phyloP scores from a whole-genome alignment of 2,329 filamentous ascomycete genomes.

The Colletotrichum spaethianum region DNA sequence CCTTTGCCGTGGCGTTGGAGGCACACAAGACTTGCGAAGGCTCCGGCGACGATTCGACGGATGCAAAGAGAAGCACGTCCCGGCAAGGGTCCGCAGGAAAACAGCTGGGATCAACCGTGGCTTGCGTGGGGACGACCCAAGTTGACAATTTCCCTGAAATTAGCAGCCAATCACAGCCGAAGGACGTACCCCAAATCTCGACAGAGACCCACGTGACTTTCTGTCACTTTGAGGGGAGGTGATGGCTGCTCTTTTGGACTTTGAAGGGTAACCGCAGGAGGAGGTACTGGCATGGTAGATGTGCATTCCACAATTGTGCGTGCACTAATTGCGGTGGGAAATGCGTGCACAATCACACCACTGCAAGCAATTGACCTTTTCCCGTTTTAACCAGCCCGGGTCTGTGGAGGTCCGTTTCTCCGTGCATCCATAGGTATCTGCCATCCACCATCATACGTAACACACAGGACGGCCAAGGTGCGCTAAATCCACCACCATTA shows the following conservation, averaged over 20 bases:
- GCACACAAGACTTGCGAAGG: background rate
- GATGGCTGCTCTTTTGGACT: background rate
- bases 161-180: slow-evolving; percentile 44
- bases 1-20: background rate
- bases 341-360: slow-evolving; percentile 15
- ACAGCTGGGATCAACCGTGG: slow-evolving; percentile 42
- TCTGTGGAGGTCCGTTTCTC: background rate
- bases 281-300: background rate
- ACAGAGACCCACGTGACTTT: slow-evolving; percentile 50
- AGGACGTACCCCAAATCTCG: slow-evolving; percentile 29
- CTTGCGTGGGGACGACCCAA: slow-evolving; percentile 40
- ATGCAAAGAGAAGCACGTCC: slow-evolving; percentile 4
- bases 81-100: slow-evolving; percentile 42
- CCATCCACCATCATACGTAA: background rate
- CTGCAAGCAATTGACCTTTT: slow-evolving; percentile 6
- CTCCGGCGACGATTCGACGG: background rate
- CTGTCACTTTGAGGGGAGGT: slow-evolving; percentile 40
- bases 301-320: slow-evolving; percentile 13
- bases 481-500: background rate
- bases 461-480: background rate
- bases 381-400: slow-evolving; percentile 1
- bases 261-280: background rate
- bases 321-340: slow-evolving; percentile 1
- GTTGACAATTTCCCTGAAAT: slow-evolving; percentile 47
- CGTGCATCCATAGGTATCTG: background rate